phyloP scores from a whole-genome alignment of 495 filamentous ascomycete species.

The Penicillium canescens region DNA sequence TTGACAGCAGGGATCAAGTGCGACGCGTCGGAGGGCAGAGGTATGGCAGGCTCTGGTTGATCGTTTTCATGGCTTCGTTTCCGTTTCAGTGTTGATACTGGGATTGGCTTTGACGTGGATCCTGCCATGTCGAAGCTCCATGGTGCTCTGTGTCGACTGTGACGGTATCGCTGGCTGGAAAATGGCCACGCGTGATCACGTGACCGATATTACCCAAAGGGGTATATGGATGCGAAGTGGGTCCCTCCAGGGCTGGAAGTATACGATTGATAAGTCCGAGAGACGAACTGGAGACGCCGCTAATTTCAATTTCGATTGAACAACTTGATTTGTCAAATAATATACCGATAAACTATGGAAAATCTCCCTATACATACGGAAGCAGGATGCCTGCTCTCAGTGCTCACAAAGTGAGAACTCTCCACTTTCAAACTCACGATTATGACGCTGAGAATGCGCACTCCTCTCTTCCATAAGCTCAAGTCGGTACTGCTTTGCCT shows the following conservation, averaged over 20 bases:
- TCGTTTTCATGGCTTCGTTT: conserved; percentile 16
- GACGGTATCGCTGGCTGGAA: background rate
- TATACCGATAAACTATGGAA: no score
- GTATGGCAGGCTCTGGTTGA: background rate
- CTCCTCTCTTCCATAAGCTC: conserved; percentile 48
- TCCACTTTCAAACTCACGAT: no score
- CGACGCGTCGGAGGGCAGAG: conserved; percentile 20
- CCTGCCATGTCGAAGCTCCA: conserved; percentile 33
- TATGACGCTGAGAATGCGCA: no score
- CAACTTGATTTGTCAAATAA: no score
- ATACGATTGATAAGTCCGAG: no score
- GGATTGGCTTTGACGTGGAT: background rate
- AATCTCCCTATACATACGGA: no score
- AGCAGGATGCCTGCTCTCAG: no score
- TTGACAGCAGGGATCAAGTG: background rate
- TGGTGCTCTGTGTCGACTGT: conserved; percentile 13
- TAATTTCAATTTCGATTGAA: no score
- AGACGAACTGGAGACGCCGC: no score
- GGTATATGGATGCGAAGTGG: background rate
- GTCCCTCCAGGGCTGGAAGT: no score
- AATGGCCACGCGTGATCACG: conserved; percentile 28
- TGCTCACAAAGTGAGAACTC: no score
- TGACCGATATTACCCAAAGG: conserved; percentile 17
- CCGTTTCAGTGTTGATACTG: conserved; percentile 14
- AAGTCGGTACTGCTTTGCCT: conserved; percentile 45